phyloP scores from a whole-genome alignment of 352 stramenopile species.

The Achlya hypogyna region DNA sequence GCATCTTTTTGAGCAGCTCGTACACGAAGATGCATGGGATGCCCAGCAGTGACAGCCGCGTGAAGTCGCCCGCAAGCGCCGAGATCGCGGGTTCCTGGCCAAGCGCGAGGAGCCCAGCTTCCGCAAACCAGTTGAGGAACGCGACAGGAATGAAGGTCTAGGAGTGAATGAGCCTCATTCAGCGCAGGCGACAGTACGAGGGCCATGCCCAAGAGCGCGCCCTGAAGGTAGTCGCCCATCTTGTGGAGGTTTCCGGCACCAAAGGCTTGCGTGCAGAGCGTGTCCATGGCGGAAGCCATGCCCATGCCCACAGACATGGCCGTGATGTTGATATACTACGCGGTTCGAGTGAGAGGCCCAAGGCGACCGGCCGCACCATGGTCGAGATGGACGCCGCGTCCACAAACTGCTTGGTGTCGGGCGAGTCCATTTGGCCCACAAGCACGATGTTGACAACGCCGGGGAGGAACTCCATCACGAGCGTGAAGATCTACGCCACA shows the following conservation, averaged over 20 bases:
- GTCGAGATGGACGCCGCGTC: conserved; percentile 32
- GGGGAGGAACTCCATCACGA: conserved; percentile 49
- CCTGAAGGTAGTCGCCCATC: conserved; percentile 42
- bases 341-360: too few relatives aligned
- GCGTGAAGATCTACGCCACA: conserved; percentile 10
- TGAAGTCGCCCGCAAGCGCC: conserved; percentile 45
- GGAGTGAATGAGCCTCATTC: neutral
- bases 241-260: conserved; percentile 46
- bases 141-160: neutral
- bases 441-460: conserved; percentile 43
- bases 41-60: conserved; percentile 44
- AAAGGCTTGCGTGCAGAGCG: conserved; percentile 48
- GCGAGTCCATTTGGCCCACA: conserved; percentile 52
- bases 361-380: too few relatives aligned
- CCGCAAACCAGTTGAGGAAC: neutral
- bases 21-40: conserved; percentile 69
- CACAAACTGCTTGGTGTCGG: conserved; percentile 44
- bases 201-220: neutral
- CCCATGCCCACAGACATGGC: conserved; percentile 38
- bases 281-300: conserved; percentile 47
- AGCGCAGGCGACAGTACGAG: neutral
- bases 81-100: conserved; percentile 28
- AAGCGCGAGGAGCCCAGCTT: neutral
- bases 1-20: conserved; percentile 59
- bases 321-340: conserved; percentile 47